These are phyloP conservation scores for Trypanosoma theileri DNA, from an alignment of 208 protist genomes.

Conservation along the genomic window DNA sequence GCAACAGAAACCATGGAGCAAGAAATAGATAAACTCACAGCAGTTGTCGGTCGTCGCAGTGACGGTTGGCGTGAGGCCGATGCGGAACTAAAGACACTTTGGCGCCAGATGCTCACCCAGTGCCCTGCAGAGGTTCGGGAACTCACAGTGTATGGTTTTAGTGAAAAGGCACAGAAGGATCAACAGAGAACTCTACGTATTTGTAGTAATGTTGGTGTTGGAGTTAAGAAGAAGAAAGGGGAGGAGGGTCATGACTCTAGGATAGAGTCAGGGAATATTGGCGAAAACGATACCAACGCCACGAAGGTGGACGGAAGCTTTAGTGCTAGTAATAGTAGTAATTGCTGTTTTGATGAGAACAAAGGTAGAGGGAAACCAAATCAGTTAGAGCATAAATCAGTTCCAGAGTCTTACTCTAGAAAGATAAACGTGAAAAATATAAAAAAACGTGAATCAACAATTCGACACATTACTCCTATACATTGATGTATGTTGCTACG, in stretches of 20 bases:
- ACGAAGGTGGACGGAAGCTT: not conserved
- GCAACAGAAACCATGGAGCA: conserved; percentile 13
- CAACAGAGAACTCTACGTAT: not conserved
- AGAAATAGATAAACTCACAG: not conserved
- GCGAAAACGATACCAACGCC: not conserved
- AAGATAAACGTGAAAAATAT: not conserved
- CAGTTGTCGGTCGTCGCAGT: not conserved
- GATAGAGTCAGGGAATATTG: too few relatives aligned
- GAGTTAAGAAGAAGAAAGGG: not conserved
- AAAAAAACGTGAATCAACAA: not conserved
- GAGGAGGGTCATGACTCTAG: not conserved
- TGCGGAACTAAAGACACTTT: conserved; percentile 1
- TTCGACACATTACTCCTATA: not conserved
- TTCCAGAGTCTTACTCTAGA: not conserved
- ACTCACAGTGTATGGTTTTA: not conserved
- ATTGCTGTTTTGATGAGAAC: not conserved
- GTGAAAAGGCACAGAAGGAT: not conserved
- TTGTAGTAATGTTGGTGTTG: not conserved
- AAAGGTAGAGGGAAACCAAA: not conserved
- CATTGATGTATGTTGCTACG: not conserved
- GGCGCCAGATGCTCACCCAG: not conserved
- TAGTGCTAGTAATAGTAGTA: not conserved
- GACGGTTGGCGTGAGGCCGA: conserved; percentile 10
- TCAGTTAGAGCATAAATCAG: not conserved
- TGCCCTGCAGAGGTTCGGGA: conserved; percentile 3